Conservation (phyloP, 805 yeast species). For the Brettanomyces nanus region DNA sequence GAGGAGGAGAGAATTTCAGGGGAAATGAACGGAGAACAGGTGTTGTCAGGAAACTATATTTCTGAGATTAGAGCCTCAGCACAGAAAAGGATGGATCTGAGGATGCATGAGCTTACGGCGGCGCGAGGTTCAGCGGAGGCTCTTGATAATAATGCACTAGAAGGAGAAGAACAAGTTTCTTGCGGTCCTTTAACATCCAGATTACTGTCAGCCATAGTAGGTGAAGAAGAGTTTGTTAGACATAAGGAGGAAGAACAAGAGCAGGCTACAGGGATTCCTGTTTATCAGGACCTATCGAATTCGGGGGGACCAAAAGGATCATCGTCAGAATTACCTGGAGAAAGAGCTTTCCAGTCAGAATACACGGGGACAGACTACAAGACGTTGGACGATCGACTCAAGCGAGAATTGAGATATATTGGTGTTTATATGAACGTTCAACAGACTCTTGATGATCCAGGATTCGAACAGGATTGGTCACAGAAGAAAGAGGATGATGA, state of each 20-base stretch:
- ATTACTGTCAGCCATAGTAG: conserved; percentile 69
- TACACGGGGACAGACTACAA: conserved; percentile 51
- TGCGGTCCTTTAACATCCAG: conserved; percentile 91
- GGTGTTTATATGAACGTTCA: conserved; percentile 74
- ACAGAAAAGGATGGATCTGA: conserved; percentile 15
- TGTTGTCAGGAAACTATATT: conserved; percentile 9
- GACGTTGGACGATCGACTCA: conserved; percentile 78
- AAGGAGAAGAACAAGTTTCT: conserved; percentile 58
- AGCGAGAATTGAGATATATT: conserved; percentile 79
- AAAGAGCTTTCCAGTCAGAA: conserved; percentile 40
- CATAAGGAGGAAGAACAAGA: conserved; percentile 7
- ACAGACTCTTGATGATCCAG: conserved; percentile 28
- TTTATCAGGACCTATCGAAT: conserved; percentile 7
- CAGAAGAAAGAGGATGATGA: conserved; percentile 88
- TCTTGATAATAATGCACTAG: conserved; percentile 53
- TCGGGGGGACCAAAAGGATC: conserved; percentile 7
- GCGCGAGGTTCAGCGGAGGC: conserved; percentile 57
- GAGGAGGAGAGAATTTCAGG: conserved; percentile 63
- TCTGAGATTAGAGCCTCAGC: conserved; percentile 5
- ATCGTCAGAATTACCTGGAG: conserved; percentile 28
- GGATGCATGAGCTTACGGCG: conserved; percentile 16
- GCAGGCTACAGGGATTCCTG: conserved; percentile 6
- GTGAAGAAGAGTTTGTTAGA: conserved; percentile 26
- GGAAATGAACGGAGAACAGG: conserved; percentile 17
- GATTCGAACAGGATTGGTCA: conserved; percentile 60